Percentiles rank a stretch among this genome's conserved stretches.
Evolutionary conservation across 2,329 filamentous ascomycete genomes (phyloP).

Genomic region (Corniculantispora saksenae): DNA sequence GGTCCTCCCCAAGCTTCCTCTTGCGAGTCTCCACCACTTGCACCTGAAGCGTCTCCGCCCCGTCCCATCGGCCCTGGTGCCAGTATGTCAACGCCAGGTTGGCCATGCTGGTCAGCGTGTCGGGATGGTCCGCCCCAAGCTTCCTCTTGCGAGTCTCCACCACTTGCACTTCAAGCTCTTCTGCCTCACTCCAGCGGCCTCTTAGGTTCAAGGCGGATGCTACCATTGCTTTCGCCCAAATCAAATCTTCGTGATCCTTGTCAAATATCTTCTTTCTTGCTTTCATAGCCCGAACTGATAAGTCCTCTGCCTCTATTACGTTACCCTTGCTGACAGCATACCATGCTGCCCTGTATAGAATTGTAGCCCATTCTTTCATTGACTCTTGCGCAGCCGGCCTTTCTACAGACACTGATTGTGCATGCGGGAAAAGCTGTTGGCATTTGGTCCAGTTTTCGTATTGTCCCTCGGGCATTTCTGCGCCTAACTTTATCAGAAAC

Average conservation of each 20-base stretch:
- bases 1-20: too few species aligned
- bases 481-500: slow-evolving; percentile 22
- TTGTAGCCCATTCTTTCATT: slow-evolving; percentile 23
- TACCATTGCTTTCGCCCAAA: slow-evolving; percentile 15
- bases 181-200: neutral
- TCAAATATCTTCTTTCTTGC: slow-evolving; percentile 20
- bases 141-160: neutral
- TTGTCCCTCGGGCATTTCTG: slow-evolving; percentile 23
- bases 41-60: slow-evolving; percentile 20
- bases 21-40: slow-evolving; percentile 1
- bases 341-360: slow-evolving; percentile 26
- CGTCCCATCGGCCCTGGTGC: slow-evolving; percentile 16
- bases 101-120: slow-evolving; percentile 4
- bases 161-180: neutral
- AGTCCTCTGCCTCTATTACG: slow-evolving; percentile 16
- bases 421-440: slow-evolving; percentile 26
- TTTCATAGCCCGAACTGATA: slow-evolving; percentile 22
- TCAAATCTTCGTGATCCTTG: slow-evolving; percentile 15
- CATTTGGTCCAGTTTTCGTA: slow-evolving; percentile 27
- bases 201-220: slow-evolving; percentile 17
- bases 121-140: too few species aligned
- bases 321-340: slow-evolving; percentile 23
- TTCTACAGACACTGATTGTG: slow-evolving; percentile 21
- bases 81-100: slow-evolving; percentile 19
- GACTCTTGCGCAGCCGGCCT: slow-evolving; percentile 20